Percentiles rank a stretch among this genome's conserved stretches.
Conservation (phyloP, 2,329 filamentous ascomycete species). For the Colletotrichum salicis region DNA sequence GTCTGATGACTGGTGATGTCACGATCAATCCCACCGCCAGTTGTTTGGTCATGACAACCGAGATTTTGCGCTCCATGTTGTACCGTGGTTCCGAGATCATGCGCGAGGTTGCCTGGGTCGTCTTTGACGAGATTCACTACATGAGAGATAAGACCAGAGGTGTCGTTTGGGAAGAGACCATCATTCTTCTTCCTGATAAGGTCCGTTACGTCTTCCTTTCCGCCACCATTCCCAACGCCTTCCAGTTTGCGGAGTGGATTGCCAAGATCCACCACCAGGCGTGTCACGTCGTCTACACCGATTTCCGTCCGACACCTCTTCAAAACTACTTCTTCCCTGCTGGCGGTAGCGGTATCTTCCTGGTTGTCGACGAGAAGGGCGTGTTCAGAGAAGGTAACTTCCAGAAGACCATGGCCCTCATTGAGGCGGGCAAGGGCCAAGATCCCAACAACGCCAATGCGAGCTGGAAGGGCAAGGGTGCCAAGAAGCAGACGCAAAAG, state of each 20-base stretch:
- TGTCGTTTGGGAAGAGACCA: constrained; percentile 99
- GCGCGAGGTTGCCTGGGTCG: constrained; percentile 98
- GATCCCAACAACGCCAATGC: constrained; percentile 83
- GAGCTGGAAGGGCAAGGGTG: constrained; percentile 86
- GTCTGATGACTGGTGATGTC: constrained; percentile 98
- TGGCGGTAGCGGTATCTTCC: constrained; percentile 89
- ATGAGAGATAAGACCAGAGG: constrained; percentile 93
- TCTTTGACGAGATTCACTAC: constrained; percentile 99
- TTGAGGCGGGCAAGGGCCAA: constrained; percentile 87
- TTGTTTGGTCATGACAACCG: constrained; percentile 98
- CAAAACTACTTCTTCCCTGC: constrained; percentile 98
- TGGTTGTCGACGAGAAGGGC: constrained; percentile 97
- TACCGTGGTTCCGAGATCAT: constrained; percentile 99
- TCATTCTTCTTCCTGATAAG: constrained; percentile 97
- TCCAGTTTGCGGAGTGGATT: constrained; percentile 99
- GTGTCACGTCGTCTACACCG: constrained; percentile 98
- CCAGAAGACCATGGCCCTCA: constrained; percentile 91
- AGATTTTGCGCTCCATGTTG: constrained; percentile 98
- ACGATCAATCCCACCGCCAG: constrained; percentile 99
- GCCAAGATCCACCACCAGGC: constrained; percentile 97
- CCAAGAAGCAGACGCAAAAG: constrained; percentile 92
- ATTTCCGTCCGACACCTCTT: constrained; percentile 94
- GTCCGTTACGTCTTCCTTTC: constrained; percentile 98
- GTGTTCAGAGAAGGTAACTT: constrained; percentile 98
- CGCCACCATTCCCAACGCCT: constrained; percentile 97